Evolutionary conservation across 805 yeast species (phyloP).

Genomic region (Barnettozyma vustinii): DNA sequence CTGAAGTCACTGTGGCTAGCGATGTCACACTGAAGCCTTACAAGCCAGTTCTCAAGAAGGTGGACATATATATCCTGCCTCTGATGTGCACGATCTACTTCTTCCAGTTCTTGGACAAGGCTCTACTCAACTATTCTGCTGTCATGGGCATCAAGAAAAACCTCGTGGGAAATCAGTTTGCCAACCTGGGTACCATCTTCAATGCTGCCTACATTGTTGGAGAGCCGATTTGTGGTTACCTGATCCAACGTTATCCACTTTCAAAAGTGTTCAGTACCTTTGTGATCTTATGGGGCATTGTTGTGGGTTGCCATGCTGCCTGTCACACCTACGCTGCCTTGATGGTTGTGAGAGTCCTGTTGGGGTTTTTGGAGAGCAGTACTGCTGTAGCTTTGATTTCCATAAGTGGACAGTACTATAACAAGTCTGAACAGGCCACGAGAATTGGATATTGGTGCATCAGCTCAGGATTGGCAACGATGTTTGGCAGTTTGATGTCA

Average conservation of each 20-base stretch:
- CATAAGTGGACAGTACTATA: conserved; percentile 55
- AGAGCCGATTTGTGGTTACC: conserved; percentile 41
- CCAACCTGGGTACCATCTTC: conserved; percentile 47
- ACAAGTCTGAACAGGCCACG: conserved; percentile 43
- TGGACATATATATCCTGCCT: conserved; percentile 16
- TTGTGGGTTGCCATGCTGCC: conserved; percentile 42
- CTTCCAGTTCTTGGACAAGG: conserved; percentile 51
- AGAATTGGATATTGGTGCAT: conserved; percentile 50
- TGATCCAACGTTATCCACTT: conserved; percentile 46
- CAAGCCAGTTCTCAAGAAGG: conserved; percentile 10
- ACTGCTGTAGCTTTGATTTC: conserved; percentile 49
- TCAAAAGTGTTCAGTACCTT: conserved; percentile 42
- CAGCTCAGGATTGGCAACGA: conserved; percentile 45
- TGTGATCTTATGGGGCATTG: conserved; percentile 46
- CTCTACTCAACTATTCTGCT: conserved; percentile 51
- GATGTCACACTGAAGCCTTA: conserved; percentile 1
- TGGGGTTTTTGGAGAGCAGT: conserved; percentile 50
- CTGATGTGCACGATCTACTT: conserved; percentile 45
- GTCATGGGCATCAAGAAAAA: conserved; percentile 56
- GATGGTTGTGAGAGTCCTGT: conserved; percentile 44
- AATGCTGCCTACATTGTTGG: conserved; percentile 46
- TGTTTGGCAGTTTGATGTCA: conserved; percentile 39
- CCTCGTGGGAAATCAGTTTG: conserved; percentile 42
- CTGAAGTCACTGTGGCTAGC: not conserved
- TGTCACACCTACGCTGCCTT: conserved; percentile 45